Conservation (phyloP, 345 rosid species). For the Euphorbia peplus region DNA sequence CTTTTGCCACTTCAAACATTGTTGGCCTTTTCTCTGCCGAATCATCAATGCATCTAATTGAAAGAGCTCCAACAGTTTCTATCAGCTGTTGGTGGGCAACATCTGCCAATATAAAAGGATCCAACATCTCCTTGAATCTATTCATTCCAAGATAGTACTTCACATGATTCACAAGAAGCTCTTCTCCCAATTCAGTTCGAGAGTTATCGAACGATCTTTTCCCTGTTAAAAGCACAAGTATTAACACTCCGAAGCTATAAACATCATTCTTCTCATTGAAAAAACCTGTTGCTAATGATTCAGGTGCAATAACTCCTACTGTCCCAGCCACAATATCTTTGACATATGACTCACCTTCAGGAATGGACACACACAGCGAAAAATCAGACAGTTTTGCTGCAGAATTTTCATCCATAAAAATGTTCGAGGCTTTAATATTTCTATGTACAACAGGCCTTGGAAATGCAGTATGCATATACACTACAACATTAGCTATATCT, state of each 20-base stretch:
- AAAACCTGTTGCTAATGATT: neutral
- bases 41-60: neutral
- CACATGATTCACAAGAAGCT: neutral
- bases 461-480: constrained; percentile 27
- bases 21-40: constrained; percentile 18
- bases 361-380: constrained; percentile 8
- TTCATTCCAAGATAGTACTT: neutral
- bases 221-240: constrained; percentile 23
- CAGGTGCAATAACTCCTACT: constrained; percentile 7
- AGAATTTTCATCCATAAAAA: constrained; percentile 7
- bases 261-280: constrained; percentile 31
- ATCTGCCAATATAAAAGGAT: constrained; percentile 10
- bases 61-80: neutral
- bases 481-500: constrained; percentile 22
- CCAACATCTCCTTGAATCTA: constrained; percentile 11
- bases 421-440: neutral
- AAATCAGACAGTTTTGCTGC: constrained; percentile 21
- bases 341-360: constrained; percentile 21
- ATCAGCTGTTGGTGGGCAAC: constrained; percentile 7
- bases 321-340: constrained; percentile 1
- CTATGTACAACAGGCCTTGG: constrained; percentile 16
- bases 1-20: constrained; percentile 22
- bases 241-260: constrained; percentile 16
- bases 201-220: neutral
- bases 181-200: neutral